phyloP scores from a whole-genome alignment of 257 asterid genomes.

The Linderniella brevidens region DNA sequence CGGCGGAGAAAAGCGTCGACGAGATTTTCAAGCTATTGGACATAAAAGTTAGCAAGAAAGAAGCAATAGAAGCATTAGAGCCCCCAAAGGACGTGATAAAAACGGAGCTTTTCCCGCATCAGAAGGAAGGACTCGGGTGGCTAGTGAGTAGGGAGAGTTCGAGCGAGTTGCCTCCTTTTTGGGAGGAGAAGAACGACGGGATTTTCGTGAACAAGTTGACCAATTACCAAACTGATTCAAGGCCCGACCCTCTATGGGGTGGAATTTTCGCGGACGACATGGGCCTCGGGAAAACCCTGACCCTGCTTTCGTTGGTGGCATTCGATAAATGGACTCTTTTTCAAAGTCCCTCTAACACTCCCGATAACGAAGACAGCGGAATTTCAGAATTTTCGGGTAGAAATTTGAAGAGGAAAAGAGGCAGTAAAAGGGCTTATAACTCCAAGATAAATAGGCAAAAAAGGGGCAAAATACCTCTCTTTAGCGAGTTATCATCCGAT shows the following conservation, averaged over 20 bases:
- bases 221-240: constrained; percentile 30
- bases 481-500: constrained; percentile 6
- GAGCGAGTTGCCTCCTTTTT: constrained; percentile 60
- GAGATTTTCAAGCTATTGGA: constrained; percentile 62
- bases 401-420: constrained; percentile 31
- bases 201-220: constrained; percentile 46
- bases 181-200: constrained; percentile 48
- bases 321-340: constrained; percentile 29
- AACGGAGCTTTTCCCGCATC: constrained; percentile 54
- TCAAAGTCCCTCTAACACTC: constrained; percentile 13
- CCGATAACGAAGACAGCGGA: constrained; percentile 18
- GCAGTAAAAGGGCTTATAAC: constrained; percentile 13
- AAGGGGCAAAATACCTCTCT: constrained; percentile 19
- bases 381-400: constrained; percentile 2
- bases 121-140: constrained; percentile 75
- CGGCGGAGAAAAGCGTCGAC: constrained; percentile 45
- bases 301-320: constrained; percentile 64
- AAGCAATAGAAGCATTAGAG: constrained; percentile 34
- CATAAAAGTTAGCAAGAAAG: constrained; percentile 26
- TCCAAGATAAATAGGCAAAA: constrained; percentile 15
- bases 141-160: constrained; percentile 60
- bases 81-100: constrained; percentile 48
- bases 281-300: constrained; percentile 85
- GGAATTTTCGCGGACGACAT: constrained; percentile 87
- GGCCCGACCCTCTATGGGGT: constrained; percentile 68